Base-by-base conservation (phyloP, 2,329 filamentous ascomycete genomes). In the Thelonectria discophora region DNA sequence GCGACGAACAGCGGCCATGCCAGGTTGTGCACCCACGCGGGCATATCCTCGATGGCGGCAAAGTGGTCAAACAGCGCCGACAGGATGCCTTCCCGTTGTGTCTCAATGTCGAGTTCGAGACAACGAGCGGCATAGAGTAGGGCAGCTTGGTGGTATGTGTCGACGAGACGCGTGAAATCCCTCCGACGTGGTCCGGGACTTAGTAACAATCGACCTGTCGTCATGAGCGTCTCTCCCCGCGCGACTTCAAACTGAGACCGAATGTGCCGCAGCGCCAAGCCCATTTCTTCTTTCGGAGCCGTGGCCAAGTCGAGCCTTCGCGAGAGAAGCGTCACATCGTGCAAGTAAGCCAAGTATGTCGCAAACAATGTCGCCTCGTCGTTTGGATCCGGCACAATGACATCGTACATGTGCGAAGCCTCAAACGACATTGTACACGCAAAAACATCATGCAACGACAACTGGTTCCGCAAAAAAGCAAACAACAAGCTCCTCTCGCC, bases 391-490 rank as follows among this genome's bases (percentile, higher is more conserved):
- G 60, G 60, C 2, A 62, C 34, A 3, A 62, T 51, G 3, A 62
- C 60, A 24, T 55, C 55, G 8, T 59, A 45, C 60, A 62, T 62
- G 4, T 42, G 54, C 10, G 34, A 46, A 12, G 47, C 13, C 10
- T 62, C 55, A 47, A 62, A 62, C 1, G 60, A 74, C 4, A 72
- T 75, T 1, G 72, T 72, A 9, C 68, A 69, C 9, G 66, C 67
- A 6, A 73, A 43, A 3, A 74, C 65, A 27, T 74, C 73, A 32
- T 74, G 66, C 5, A 75, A 67, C 3, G 69, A 64, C 3, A 75
- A 63, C 42, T 75, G 72, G 46, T 73, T 74, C 8, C 72, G 65
- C 7, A 75, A 47, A 54, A 75, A 75, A 8, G 65, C 66, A 47
- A 74, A 71, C 17, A 73, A 60, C 11, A 66, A 53, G 11, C 69